phyloP scores from a whole-genome alignment of 2,329 filamentous ascomycete genomes.

The Sarocladium kiliense region DNA sequence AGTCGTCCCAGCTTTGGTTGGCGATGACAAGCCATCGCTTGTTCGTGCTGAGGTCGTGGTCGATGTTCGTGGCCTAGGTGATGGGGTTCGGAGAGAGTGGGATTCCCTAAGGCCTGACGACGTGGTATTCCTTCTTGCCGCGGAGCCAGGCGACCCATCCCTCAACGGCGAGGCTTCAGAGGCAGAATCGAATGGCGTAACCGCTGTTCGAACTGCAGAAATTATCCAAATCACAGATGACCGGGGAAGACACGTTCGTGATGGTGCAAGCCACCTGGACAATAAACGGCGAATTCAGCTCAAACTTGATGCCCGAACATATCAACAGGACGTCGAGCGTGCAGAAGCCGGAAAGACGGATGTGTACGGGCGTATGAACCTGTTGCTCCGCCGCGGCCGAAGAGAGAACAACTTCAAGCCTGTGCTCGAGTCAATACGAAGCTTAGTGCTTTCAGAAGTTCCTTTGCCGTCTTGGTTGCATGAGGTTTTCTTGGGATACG shows the following conservation, averaged over 20 bases:
- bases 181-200: not conserved
- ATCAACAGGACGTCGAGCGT: conserved; percentile 68
- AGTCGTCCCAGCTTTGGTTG: conserved; percentile 75
- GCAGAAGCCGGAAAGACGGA: conserved; percentile 64
- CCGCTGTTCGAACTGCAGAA: conserved; percentile 72
- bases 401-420: conserved; percentile 97
- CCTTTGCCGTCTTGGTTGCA: conserved; percentile 88
- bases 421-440: conserved; percentile 85
- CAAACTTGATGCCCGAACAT: conserved; percentile 73
- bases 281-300: conserved; percentile 70
- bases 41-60: conserved; percentile 83
- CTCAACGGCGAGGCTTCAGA: not conserved
- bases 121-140: conserved; percentile 78
- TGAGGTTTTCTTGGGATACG: conserved; percentile 96
- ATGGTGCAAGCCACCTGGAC: conserved; percentile 55
- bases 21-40: conserved; percentile 73
- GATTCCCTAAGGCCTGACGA: conserved; percentile 82
- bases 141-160: conserved; percentile 50
- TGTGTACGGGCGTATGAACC: conserved; percentile 78
- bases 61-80: conserved; percentile 74
- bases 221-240: conserved; percentile 84
- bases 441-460: conserved; percentile 76
- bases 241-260: conserved; percentile 67
- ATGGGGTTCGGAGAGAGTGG: conserved; percentile 79
- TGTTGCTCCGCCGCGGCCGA: conserved; percentile 75